Conservation (phyloP, 2,329 filamentous ascomycete species). For the Arthrobotrys sinensis region DNA sequence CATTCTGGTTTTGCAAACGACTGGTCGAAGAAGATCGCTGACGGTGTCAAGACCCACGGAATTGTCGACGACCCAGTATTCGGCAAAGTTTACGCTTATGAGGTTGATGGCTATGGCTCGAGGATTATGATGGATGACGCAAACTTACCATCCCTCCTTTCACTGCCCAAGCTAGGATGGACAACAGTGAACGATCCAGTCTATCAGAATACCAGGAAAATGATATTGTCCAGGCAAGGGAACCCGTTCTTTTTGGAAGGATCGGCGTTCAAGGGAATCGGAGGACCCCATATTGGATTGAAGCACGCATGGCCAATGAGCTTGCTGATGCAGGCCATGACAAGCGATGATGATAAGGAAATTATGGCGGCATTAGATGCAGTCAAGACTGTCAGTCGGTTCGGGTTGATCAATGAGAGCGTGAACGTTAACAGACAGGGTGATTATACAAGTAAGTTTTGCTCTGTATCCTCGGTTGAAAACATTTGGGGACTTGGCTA, state of each 20-base stretch:
- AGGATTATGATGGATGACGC: slow-evolving; percentile 90
- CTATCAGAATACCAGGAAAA: slow-evolving; percentile 90
- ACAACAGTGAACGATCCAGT: slow-evolving; percentile 76
- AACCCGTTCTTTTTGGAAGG: slow-evolving; percentile 93
- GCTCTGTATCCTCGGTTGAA: slow-evolving; percentile 11
- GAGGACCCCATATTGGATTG: slow-evolving; percentile 85
- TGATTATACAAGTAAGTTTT: slow-evolving; percentile 80
- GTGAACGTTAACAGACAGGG: slow-evolving; percentile 81
- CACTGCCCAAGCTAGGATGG: slow-evolving; percentile 84
- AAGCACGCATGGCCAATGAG: slow-evolving; percentile 97
- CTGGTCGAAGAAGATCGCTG: slow-evolving; percentile 77
- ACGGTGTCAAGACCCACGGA: slow-evolving; percentile 87
- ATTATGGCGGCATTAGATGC: slow-evolving; percentile 80
- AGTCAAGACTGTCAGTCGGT: slow-evolving; percentile 81
- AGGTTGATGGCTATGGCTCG: slow-evolving; percentile 89
- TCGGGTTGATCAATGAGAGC: slow-evolving; percentile 92
- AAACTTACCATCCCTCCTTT: slow-evolving; percentile 85
- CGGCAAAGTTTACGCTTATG: slow-evolving; percentile 86
- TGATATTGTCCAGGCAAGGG: slow-evolving; percentile 80
- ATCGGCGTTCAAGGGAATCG: slow-evolving; percentile 85
- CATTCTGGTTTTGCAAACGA: slow-evolving; percentile 69
- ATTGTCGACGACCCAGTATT: slow-evolving; percentile 82
- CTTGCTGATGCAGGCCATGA: slow-evolving; percentile 90
- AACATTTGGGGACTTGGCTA: slow-evolving; percentile 24
- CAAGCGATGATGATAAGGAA: slow-evolving; percentile 84